Conservation (phyloP, 768 basidiomycete genomes). For the Russula abietina region DNA sequence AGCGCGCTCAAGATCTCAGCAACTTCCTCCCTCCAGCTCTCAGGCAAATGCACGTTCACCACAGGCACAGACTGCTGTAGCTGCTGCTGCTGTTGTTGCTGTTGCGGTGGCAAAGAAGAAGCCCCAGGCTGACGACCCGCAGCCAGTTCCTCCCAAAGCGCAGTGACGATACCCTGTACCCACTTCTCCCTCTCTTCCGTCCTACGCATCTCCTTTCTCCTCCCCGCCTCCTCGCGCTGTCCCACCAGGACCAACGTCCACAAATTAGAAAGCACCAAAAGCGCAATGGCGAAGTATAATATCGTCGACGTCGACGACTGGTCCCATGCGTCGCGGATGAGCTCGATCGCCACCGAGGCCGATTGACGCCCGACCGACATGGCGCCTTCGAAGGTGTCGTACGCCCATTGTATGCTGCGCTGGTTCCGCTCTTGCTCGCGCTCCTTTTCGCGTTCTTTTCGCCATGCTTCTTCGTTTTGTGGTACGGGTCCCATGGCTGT, state of each 20-base stretch:
- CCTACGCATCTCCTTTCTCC: slow-evolving; percentile 44
- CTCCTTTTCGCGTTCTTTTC: slow-evolving; percentile 44
- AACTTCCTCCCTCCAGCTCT: slow-evolving; percentile 19
- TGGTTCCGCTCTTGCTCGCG: slow-evolving; percentile 54
- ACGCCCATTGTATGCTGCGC: slow-evolving; percentile 81
- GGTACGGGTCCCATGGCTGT: slow-evolving; percentile 23
- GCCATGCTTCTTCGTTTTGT: slow-evolving; percentile 33
- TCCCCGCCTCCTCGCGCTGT: slow-evolving; percentile 41
- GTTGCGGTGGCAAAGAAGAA: too few relatives aligned
- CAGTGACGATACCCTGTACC: slow-evolving; percentile 65
- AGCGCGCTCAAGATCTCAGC: slow-evolving; percentile 13
- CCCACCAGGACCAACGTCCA: slow-evolving; percentile 52
- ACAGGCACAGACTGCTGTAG: background rate
- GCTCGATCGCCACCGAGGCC: slow-evolving; percentile 66
- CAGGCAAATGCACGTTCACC: slow-evolving; percentile 15
- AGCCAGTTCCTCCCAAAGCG: slow-evolving; percentile 67
- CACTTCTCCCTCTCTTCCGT: slow-evolving; percentile 67
- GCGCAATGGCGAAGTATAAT: slow-evolving; percentile 64
- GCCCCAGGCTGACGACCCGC: slow-evolving; percentile 36
- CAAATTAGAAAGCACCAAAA: slow-evolving; percentile 73
- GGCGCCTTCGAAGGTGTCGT: slow-evolving; percentile 78
- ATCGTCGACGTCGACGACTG: slow-evolving; percentile 66
- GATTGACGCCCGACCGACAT: slow-evolving; percentile 64
- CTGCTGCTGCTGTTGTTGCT: background rate
- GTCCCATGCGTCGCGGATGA: slow-evolving; percentile 75